Percentiles rank a stretch among this genome's conserved stretches.
Conservation (phyloP, 139 green algal genomes). For the Micractinium sp. region DNA sequence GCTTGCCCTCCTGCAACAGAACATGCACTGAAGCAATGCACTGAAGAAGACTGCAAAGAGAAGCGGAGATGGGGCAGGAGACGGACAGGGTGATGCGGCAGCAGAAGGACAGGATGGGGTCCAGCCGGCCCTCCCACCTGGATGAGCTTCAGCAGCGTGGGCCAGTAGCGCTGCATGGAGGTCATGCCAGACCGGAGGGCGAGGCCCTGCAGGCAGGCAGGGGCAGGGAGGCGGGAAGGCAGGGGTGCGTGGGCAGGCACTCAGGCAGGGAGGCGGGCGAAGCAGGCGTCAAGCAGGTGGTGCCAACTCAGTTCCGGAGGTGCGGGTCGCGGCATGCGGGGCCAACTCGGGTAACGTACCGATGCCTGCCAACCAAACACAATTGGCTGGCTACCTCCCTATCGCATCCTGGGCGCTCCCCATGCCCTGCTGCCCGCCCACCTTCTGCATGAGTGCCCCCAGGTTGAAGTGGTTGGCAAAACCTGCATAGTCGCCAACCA, state of each 20-base stretch:
- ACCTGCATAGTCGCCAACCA: constrained; percentile 63
- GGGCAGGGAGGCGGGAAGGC: not conserved
- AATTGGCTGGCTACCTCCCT: too few species aligned
- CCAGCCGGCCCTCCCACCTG: not conserved
- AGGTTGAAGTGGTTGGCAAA: constrained; percentile 75
- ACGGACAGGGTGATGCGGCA: not conserved
- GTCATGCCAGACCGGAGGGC: constrained; percentile 35
- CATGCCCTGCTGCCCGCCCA: not conserved
- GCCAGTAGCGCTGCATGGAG: constrained; percentile 64
- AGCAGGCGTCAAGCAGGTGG: not conserved
- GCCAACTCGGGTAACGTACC: too few species aligned
- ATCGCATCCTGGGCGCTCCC: too few species aligned
- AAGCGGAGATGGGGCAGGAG: not conserved
- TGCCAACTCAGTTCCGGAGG: too few species aligned
- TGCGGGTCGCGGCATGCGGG: too few species aligned
- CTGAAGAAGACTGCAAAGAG: not conserved
- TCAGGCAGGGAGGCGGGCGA: too few species aligned
- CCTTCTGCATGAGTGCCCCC: constrained; percentile 84
- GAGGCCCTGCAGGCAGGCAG: constrained; percentile 1
- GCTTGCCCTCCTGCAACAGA: constrained; percentile 26
- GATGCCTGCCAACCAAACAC: too few species aligned
- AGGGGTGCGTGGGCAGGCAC: not conserved
- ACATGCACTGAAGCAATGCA: not conserved
- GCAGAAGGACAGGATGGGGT: too few species aligned
- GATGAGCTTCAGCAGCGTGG: constrained; percentile 55